phyloP scores from a whole-genome alignment of 148 eudicot species.

The Oxyria digyna region DNA sequence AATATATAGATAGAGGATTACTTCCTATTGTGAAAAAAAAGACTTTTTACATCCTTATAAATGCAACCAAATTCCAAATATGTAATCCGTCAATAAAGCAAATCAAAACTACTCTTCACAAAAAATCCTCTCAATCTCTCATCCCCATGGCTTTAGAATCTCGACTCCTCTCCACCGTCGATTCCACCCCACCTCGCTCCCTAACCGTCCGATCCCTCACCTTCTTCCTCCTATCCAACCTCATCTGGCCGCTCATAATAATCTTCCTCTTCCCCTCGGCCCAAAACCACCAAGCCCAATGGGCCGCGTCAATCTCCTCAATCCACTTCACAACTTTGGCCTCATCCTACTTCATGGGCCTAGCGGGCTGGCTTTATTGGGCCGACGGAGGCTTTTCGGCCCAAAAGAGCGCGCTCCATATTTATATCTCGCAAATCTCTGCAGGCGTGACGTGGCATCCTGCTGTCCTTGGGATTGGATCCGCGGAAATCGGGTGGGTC shows the following conservation, averaged over 20 bases:
- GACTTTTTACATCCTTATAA: too few species aligned
- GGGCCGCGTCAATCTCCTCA: constrained; percentile 19
- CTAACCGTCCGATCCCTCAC: constrained; percentile 8
- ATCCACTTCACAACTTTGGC: constrained; percentile 18
- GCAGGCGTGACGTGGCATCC: constrained; percentile 26
- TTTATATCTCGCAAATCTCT: constrained; percentile 18
- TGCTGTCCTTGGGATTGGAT: constrained; percentile 19
- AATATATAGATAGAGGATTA: too few species aligned
- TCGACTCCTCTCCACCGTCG: background rate
- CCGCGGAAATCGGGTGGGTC: constrained; percentile 14
- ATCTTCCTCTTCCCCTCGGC: constrained; percentile 22
- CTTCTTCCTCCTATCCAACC: constrained; percentile 10
- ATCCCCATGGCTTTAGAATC: background rate
- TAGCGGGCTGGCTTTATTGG: constrained; percentile 25
- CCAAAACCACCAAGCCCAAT: constrained; percentile 6
- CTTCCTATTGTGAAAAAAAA: too few species aligned
- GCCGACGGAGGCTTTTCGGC: constrained; percentile 22
- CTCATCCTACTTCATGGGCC: constrained; percentile 22
- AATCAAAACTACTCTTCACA: background rate
- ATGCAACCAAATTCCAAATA: too few species aligned
- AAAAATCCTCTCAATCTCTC: background rate
- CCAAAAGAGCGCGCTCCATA: constrained; percentile 7
- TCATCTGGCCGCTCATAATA: constrained; percentile 12
- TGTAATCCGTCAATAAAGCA: too few species aligned
- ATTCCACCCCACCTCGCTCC: background rate